phyloP scores from a whole-genome alignment of 148 eudicot species.

The Dianthus caryophyllus region DNA sequence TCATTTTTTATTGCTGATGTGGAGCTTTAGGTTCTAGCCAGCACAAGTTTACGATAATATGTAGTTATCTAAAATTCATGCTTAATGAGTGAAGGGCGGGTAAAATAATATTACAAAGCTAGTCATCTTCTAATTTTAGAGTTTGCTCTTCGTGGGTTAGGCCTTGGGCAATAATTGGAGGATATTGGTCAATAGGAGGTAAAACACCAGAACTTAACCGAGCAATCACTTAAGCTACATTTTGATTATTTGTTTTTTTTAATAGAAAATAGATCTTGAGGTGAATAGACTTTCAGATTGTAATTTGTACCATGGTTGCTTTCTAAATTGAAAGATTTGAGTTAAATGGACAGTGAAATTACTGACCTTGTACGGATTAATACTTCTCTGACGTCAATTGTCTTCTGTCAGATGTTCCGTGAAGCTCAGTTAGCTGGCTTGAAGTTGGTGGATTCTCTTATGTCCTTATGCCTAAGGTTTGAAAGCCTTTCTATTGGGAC shows the following conservation, averaged over 20 bases:
- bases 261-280: background rate
- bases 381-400: slow-evolving; percentile 10
- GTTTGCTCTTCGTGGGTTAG: background rate
- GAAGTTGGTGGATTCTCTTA: slow-evolving; percentile 52
- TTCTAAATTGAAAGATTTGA: background rate
- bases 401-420: slow-evolving; percentile 45
- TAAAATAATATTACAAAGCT: background rate
- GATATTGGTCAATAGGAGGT: background rate
- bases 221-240: background rate
- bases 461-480: slow-evolving; percentile 38
- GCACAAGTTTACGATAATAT: background rate
- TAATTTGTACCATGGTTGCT: background rate
- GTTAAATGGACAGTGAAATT: background rate
- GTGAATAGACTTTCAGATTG: background rate
- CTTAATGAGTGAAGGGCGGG: background rate
- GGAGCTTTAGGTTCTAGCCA: background rate
- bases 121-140: background rate
- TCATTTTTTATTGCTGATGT: background rate
- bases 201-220: background rate
- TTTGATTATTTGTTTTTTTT: background rate
- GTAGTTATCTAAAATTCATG: background rate
- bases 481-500: slow-evolving; percentile 36
- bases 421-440: slow-evolving; percentile 67
- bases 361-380: background rate
- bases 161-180: background rate